Evolutionary conservation across 306 rosid genomes (phyloP).

Genomic region (barrel medic (Medicago truncatula)): MtrunA17r5.0-ANR NC_053044.1:45746501-45747000

Average conservation of each 20-base stretch:
- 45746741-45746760: background rate
- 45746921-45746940: background rate
- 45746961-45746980: constrained; percentile 1
- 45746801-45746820: background rate
- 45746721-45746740: too few species aligned
- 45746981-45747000: constrained; percentile 23
- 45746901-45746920: background rate
- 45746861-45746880: constrained; percentile 17
- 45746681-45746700: too few species aligned
- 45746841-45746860: constrained; percentile 8
- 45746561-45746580: too few species aligned
- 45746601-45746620: too few species aligned
- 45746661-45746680: too few species aligned
- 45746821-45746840: constrained; percentile 2
- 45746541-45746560: too few species aligned
- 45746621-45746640: too few species aligned
- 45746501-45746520: too few species aligned
- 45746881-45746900: background rate
- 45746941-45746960: background rate
- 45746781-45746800: constrained; percentile 25
- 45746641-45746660: too few species aligned
- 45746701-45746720: too few species aligned
- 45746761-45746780: constrained; percentile 11
- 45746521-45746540: too few species aligned
- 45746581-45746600: too few species aligned